Evolutionary conservation across 225 moss, liverwort and hornwort genomes (phyloP).

Genomic region (Sphagnum contortum): DNA sequence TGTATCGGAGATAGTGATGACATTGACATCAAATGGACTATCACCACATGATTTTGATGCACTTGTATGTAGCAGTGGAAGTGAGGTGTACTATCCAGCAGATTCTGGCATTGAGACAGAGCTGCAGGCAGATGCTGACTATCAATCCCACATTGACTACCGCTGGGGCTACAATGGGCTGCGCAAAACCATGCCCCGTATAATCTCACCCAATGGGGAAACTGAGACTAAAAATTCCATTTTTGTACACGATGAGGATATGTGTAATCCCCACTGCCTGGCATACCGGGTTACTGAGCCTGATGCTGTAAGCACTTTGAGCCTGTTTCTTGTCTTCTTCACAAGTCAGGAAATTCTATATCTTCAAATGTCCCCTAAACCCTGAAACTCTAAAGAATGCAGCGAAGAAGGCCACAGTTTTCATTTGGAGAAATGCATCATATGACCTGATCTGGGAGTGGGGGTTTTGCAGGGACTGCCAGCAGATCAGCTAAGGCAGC

Average conservation of each 20-base stretch:
- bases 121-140: slow-evolving; percentile 67
- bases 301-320: slow-evolving; percentile 20
- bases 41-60: slow-evolving; percentile 77
- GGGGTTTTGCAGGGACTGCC: neutral
- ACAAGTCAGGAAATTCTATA: too few relatives aligned
- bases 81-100: slow-evolving; percentile 79
- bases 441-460: neutral
- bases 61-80: slow-evolving; percentile 75
- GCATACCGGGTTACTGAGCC: slow-evolving; percentile 37
- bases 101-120: slow-evolving; percentile 19
- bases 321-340: neutral
- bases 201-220: slow-evolving; percentile 40
- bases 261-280: slow-evolving; percentile 58
- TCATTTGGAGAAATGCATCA: neutral
- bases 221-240: slow-evolving; percentile 22
- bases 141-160: slow-evolving; percentile 67
- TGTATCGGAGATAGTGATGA: slow-evolving; percentile 38
- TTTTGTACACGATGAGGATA: slow-evolving; percentile 45
- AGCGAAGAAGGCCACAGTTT: too few relatives aligned
- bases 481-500: slow-evolving; percentile 1
- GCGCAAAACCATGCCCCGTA: slow-evolving; percentile 68
- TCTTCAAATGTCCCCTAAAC: too few relatives aligned
- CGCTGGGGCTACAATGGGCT: slow-evolving; percentile 88
- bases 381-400: too few relatives aligned
- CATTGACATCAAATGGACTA: slow-evolving; percentile 55